These are phyloP conservation scores for Rutstroemia sp. DNA, from an alignment of 2,329 filamentous ascomycete genomes.

Conservation along the genomic window DNA sequence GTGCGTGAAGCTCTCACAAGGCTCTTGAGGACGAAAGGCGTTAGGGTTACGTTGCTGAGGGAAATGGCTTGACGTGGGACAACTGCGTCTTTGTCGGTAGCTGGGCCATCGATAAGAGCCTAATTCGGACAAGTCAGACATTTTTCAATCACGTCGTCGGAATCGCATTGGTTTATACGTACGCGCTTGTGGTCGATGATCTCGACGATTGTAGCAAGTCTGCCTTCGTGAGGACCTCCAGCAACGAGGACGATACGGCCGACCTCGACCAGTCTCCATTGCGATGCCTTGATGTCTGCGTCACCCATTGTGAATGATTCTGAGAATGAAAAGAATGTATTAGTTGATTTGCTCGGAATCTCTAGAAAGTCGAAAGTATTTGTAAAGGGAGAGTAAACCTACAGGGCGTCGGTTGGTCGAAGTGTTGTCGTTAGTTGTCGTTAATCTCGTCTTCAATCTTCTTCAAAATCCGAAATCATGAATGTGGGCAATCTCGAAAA, in stretches of 20 bases:
- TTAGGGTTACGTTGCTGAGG: slow-evolving; percentile 80
- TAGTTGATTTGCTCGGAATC: slow-evolving; percentile 5
- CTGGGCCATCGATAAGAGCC: slow-evolving; percentile 95
- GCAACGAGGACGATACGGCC: slow-evolving; percentile 94
- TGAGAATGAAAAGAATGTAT: slow-evolving; percentile 32
- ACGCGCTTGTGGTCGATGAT: slow-evolving; percentile 99
- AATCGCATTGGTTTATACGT: slow-evolving; percentile 43
- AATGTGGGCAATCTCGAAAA: slow-evolving; percentile 13
- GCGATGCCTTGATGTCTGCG: slow-evolving; percentile 72
- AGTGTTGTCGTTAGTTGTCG: slow-evolving; percentile 22
- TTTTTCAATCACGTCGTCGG: slow-evolving; percentile 10
- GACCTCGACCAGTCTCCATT: slow-evolving; percentile 92
- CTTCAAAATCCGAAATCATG: slow-evolving; percentile 8
- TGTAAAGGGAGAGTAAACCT: slow-evolving; percentile 20
- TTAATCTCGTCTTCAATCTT: slow-evolving; percentile 2
- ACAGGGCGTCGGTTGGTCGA: slow-evolving; percentile 26
- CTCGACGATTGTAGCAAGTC: slow-evolving; percentile 91
- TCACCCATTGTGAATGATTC: slow-evolving; percentile 67
- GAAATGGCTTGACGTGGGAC: slow-evolving; percentile 82
- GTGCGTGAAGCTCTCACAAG: slow-evolving; percentile 80
- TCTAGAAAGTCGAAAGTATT: slow-evolving; percentile 1
- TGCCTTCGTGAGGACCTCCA: slow-evolving; percentile 70
- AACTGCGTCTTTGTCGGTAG: slow-evolving; percentile 67
- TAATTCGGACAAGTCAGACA: slow-evolving; percentile 37
- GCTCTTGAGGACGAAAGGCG: slow-evolving; percentile 78